phyloP scores from a whole-genome alignment of 164 flowering plant genomes.

The Magnolia sinica region DNA sequence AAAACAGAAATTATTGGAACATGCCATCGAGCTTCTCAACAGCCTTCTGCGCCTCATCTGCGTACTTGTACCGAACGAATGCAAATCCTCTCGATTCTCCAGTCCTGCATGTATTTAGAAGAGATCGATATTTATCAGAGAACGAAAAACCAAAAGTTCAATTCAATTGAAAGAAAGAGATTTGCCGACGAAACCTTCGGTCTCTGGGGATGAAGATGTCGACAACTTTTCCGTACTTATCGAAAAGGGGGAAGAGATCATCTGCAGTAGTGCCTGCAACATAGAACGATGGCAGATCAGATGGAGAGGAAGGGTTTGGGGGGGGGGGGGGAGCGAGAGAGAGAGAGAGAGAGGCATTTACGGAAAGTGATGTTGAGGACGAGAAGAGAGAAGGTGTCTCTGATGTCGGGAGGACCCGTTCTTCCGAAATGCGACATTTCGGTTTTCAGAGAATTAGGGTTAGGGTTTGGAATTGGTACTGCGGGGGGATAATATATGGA shows the following conservation, averaged over 20 bases:
- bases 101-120: constrained; percentile 33
- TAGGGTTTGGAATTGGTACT: constrained; percentile 2
- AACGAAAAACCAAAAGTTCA: neutral
- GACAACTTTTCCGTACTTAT: constrained; percentile 89
- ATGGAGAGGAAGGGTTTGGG: neutral
- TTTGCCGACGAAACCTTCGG: constrained; percentile 37
- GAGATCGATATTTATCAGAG: neutral
- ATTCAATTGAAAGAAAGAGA: neutral
- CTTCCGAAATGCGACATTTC: constrained; percentile 95
- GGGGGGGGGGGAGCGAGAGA: neutral
- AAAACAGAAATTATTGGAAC: neutral
- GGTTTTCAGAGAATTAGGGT: neutral
- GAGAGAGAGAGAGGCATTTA: constrained; percentile 21
- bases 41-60: constrained; percentile 70
- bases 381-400: constrained; percentile 90
- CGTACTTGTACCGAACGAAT: constrained; percentile 68
- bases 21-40: constrained; percentile 72
- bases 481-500: too few species aligned
- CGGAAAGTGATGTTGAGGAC: constrained; percentile 98
- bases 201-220: constrained; percentile 93
- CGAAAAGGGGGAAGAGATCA: constrained; percentile 86
- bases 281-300: neutral
- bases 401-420: constrained; percentile 94
- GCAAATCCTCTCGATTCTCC: constrained; percentile 82
- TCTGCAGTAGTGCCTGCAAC: constrained; percentile 81